phyloP scores from a whole-genome alignment of 2,329 filamentous ascomycete genomes.

The Colletotrichum lupini region DNA sequence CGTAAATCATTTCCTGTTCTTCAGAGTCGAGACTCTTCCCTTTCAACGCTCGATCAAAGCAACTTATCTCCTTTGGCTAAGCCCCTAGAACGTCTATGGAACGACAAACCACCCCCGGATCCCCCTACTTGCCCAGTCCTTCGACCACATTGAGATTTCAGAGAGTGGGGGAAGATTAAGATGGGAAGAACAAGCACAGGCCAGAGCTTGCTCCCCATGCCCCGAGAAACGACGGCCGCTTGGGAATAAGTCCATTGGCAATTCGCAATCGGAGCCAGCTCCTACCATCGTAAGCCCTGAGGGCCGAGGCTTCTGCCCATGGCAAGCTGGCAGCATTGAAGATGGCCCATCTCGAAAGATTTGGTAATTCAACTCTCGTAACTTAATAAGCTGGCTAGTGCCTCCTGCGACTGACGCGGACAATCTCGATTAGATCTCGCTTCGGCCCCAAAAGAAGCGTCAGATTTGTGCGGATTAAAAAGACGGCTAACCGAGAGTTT shows the following conservation, averaged over 20 bases:
- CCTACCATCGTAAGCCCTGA: neutral
- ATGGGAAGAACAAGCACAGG: conserved; percentile 15
- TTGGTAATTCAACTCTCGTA: conserved; percentile 13
- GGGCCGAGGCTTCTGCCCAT: neutral
- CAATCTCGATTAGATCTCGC: conserved; percentile 22
- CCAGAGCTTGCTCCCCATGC: neutral
- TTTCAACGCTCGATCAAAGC: conserved; percentile 1
- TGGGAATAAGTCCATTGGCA: conserved; percentile 9
- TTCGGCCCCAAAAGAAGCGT: neutral
- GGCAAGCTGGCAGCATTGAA: conserved; percentile 5
- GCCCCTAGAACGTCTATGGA: conserved; percentile 28
- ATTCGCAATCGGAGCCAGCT: conserved; percentile 28
- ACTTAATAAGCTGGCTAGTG: neutral
- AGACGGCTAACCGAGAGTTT: conserved; percentile 25
- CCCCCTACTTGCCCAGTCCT: conserved; percentile 7
- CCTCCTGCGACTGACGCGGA: neutral
- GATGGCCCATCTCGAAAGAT: conserved; percentile 8
- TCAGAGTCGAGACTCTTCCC: neutral
- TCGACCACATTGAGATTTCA: conserved; percentile 23
- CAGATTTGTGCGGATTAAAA: conserved; percentile 14
- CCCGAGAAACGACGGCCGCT: conserved; percentile 13
- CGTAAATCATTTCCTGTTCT: neutral
- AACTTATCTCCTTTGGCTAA: conserved; percentile 10
- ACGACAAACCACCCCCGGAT: conserved; percentile 14
- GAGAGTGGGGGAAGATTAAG: conserved; percentile 20